Conservation (phyloP, 1,284 basidiomycete species). For the Ceratobasidium sp. region DNA sequence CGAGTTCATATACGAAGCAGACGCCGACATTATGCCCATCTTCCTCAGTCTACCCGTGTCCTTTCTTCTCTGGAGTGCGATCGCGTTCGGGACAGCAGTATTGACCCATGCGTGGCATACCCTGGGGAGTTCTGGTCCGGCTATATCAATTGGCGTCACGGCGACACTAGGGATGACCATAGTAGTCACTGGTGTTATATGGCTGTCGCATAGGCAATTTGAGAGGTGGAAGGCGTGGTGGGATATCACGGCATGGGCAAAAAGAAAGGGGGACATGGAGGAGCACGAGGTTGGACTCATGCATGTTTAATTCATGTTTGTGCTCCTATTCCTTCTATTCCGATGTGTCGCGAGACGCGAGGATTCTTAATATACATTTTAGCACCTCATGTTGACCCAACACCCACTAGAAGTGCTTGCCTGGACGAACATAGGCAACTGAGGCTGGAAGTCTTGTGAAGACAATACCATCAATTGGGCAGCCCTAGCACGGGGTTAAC, state of each 20-base stretch:
- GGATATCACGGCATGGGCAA: neutral
- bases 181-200: constrained; percentile 18
- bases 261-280: neutral
- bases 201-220: constrained; percentile 38
- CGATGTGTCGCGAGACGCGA: neutral
- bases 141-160: constrained; percentile 43
- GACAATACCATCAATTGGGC: neutral
- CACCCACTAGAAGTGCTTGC: neutral
- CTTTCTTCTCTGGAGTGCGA: constrained; percentile 47
- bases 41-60: constrained; percentile 47
- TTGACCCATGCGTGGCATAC: constrained; percentile 46
- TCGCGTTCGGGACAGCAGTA: constrained; percentile 44
- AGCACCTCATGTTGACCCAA: neutral
- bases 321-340: neutral
- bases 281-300: constrained; percentile 18
- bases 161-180: constrained; percentile 27
- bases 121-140: constrained; percentile 12
- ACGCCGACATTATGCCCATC: constrained; percentile 46
- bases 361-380: neutral
- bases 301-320: constrained; percentile 4
- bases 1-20: constrained; percentile 47
- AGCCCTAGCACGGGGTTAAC: neutral
- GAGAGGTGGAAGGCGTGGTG: constrained; percentile 19
- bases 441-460: neutral
- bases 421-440: neutral